Base-by-base conservation (phyloP, 352 stramenopile genomes). In the Aphanomyces cochlioides region DNA sequence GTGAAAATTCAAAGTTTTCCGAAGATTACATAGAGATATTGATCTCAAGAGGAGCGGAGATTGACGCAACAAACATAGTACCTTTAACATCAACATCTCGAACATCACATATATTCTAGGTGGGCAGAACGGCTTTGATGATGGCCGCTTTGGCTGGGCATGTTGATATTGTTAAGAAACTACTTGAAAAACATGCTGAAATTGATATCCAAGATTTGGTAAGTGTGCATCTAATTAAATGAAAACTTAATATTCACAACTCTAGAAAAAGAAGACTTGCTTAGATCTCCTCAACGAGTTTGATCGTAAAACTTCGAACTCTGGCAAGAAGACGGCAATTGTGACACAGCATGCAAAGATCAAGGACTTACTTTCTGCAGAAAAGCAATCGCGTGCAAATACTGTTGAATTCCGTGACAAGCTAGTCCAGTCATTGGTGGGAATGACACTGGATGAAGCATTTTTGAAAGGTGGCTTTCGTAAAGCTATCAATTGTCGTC, bases 91-190 rank as follows among this genome's bases (percentile, higher is more conserved):
- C 28, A 28, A 28, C 28, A 28, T 28, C 28, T 28, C 28, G 28
- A 28, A 28, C 2, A 28, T 28, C 28, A 28, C 28, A 28, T 28
- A 28, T 28, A 28, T 28, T 28, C 28, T 28, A 28, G 28, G 28
- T 2, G 28, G 28, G 28, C 28, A 28, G 28, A 28, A 50, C 43
- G 17, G 43, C 43, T 50, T n/a, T 50, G 10, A n/a, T 50, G 10
- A 50, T 50, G 10, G 43, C 43, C 17, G 10, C 10, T 50, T n/a
- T n/a, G 10, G 43, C 43, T n/a, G 43, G 43, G 17, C 17, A n/a
- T n/a, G 43, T 50, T 50, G 43, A n/a, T n/a, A 50, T 50, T 50
- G 43, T 50, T n/a, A 50, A 50, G 17, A n/a, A n/a, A 50, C 17
- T 50, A n/a, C 43, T 50, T n/a, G 43, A 50, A 50, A 50, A 50